Evolutionary conservation across 1,139 yeast genomes (phyloP).

Genomic region (Saccharomyces hybrid): DNA sequence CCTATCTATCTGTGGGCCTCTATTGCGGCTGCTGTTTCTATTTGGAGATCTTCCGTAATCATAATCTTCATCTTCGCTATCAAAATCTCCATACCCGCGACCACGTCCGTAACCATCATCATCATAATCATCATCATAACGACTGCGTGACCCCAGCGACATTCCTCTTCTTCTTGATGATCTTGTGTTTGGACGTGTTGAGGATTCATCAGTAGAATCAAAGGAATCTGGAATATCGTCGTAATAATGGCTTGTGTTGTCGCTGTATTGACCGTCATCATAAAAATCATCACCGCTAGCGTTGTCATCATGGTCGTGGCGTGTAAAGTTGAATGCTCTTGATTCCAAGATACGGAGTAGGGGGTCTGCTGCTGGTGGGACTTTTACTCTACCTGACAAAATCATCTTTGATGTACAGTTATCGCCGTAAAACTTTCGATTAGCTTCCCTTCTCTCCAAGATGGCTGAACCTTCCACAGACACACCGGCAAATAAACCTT

Average conservation of each 20-base stretch:
- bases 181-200: neutral
- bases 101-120: conserved; percentile 13
- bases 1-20: conserved; percentile 1
- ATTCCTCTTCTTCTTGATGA: neutral
- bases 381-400: conserved; percentile 73
- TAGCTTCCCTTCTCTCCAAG: conserved; percentile 92
- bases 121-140: conserved; percentile 30
- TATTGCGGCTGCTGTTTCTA: conserved; percentile 3
- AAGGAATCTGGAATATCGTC: conserved; percentile 32
- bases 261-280: conserved; percentile 49
- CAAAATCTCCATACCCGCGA: conserved; percentile 7
- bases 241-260: conserved; percentile 23
- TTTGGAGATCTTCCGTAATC: conserved; percentile 4
- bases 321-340: conserved; percentile 63
- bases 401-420: conserved; percentile 78
- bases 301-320: conserved; percentile 51
- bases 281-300: conserved; percentile 45
- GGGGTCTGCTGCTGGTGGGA: conserved; percentile 86
- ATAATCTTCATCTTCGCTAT: conserved; percentile 7
- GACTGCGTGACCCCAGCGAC: neutral
- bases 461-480: conserved; percentile 94
- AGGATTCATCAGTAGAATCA: conserved; percentile 18
- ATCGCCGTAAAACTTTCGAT: conserved; percentile 84
- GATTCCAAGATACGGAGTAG: conserved; percentile 79
- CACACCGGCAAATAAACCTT: conserved; percentile 95